A percentile compares a stretch with the other conserved stretches of the same genome.
Conservation (phyloP, 2,329 filamentous ascomycete genomes). For the Chrysoporthe puriensis region DNA sequence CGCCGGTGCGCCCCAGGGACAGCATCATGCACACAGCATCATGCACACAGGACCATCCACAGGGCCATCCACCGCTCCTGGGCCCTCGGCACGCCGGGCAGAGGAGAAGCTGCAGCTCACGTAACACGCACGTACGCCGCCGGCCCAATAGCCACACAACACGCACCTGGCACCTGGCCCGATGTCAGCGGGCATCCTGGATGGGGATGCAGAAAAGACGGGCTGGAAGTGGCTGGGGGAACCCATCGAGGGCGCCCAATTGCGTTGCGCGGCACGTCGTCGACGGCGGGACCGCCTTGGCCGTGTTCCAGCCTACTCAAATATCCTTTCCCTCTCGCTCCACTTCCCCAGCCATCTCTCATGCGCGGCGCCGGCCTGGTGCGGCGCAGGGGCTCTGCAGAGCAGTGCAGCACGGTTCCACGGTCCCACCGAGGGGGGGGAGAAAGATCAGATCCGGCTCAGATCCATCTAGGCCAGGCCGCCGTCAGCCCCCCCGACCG, state of each 20-base stretch:
- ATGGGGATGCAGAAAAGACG: constrained; percentile 20
- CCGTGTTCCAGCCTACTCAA: constrained; percentile 14
- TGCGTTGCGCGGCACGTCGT: constrained; percentile 16
- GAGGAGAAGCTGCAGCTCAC: too few relatives aligned
- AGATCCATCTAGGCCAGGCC: constrained; percentile 14
- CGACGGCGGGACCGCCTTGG: neutral
- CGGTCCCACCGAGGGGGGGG: neutral
- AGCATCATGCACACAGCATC: too few relatives aligned
- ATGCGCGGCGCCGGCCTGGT: neutral
- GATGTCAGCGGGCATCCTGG: constrained; percentile 24
- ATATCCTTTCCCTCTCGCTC: constrained; percentile 10
- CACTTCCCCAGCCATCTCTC: constrained; percentile 27
- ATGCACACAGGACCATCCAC: too few relatives aligned
- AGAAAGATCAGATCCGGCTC: constrained; percentile 5
- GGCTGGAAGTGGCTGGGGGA: constrained; percentile 33
- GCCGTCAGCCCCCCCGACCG: neutral
- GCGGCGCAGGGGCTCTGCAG: too few relatives aligned
- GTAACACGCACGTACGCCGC: constrained; percentile 25
- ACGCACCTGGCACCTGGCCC: constrained; percentile 27
- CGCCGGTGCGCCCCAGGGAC: too few relatives aligned
- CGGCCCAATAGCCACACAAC: too few relatives aligned
- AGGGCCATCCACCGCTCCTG: too few relatives aligned
- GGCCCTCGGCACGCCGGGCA: too few relatives aligned
- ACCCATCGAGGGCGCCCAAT: constrained; percentile 30
- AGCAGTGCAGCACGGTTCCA: neutral